These are phyloP conservation scores for Malassezia caprae DNA, from an alignment of 1,284 basidiomycete genomes.

Conservation along the genomic window DNA sequence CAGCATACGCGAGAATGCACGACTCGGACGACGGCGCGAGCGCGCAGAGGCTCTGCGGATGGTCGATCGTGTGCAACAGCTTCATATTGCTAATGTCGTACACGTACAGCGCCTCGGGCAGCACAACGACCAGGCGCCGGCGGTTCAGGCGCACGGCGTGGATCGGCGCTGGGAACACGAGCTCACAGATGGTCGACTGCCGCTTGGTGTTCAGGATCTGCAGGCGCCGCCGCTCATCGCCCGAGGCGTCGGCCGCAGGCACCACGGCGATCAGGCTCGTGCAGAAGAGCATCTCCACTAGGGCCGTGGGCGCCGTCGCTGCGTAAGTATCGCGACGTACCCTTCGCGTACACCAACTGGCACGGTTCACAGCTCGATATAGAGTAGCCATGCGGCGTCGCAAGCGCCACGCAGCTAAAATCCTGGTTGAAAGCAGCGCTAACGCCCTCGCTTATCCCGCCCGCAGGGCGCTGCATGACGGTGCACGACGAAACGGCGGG, in stretches of 20 bases:
- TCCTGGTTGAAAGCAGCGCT: constrained; percentile 39
- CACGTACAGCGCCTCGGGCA: constrained; percentile 93
- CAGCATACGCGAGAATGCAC: constrained; percentile 90
- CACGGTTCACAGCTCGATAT: constrained; percentile 98
- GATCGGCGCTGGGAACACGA: constrained; percentile 90
- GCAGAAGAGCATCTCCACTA: constrained; percentile 98
- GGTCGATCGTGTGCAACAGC: constrained; percentile 92
- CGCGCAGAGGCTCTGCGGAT: constrained; percentile 88
- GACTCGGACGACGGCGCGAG: constrained; percentile 90
- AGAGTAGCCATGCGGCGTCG: constrained; percentile 87
- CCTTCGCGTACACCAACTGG: constrained; percentile 85
- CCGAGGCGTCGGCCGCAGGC: background rate
- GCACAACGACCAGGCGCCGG: constrained; percentile 85
- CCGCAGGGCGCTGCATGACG: background rate
- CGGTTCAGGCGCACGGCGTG: constrained; percentile 92
- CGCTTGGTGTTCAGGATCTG: constrained; percentile 94
- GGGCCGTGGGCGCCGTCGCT: constrained; percentile 82
- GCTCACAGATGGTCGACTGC: constrained; percentile 96
- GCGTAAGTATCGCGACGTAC: constrained; percentile 52
- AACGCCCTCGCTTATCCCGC: constrained; percentile 14
- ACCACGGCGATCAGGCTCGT: constrained; percentile 93
- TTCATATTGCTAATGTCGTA: constrained; percentile 99
- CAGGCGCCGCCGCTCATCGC: constrained; percentile 47
- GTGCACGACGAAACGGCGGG: background rate
- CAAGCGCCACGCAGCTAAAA: constrained; percentile 75